phyloP scores from a whole-genome alignment of 176 grass and related monocot genomes.

The Triticum dicoccoides region DNA sequence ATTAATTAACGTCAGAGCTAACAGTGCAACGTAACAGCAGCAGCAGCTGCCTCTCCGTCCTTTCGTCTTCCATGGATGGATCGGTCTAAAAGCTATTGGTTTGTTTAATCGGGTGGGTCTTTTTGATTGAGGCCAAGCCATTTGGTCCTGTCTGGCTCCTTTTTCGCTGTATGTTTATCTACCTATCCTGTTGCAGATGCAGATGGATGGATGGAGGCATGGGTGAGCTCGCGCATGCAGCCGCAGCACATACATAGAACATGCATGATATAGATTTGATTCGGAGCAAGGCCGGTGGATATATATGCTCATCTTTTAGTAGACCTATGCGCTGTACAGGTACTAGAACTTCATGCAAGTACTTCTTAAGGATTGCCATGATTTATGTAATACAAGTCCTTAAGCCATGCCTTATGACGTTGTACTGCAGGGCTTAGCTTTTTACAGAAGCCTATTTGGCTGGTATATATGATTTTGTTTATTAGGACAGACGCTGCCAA shows the following conservation, averaged over 20 bases:
- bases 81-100: background rate
- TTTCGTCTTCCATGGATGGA: background rate
- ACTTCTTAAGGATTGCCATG: background rate
- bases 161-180: slow-evolving; percentile 45
- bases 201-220: background rate
- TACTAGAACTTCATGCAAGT: background rate
- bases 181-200: slow-evolving; percentile 6
- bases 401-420: background rate
- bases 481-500: background rate
- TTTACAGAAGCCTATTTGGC: background rate
- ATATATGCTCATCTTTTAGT: slow-evolving; percentile 30
- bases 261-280: slow-evolving; percentile 35
- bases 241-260: background rate
- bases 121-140: slow-evolving; percentile 27
- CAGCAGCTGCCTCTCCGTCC: background rate
- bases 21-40: background rate
- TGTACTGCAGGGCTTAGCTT: background rate
- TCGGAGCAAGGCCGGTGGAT: background rate
- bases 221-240: slow-evolving; percentile 23
- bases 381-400: background rate
- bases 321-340: slow-evolving; percentile 16
- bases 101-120: slow-evolving; percentile 28
- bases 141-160: slow-evolving; percentile 31
- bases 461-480: background rate
- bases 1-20: slow-evolving; percentile 2